phyloP scores from a whole-genome alignment of 2,329 filamentous ascomycete species.

The Parastagonospora avenae region DNA sequence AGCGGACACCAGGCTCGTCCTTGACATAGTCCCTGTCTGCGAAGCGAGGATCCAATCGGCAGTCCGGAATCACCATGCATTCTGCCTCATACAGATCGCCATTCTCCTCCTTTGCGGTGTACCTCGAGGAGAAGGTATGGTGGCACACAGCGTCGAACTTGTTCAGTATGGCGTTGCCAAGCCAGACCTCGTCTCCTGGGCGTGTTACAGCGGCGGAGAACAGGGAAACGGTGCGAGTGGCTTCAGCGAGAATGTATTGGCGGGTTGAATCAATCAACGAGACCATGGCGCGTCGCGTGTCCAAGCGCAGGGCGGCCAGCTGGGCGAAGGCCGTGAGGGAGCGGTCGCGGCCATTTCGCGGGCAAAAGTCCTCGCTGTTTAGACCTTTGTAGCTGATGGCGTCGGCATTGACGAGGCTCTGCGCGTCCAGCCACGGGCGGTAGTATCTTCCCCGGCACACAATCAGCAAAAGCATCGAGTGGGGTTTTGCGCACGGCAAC shows the following conservation, averaged over 20 bases:
- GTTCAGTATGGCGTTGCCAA: conserved; percentile 38
- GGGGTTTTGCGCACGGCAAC: neutral
- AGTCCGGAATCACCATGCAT: conserved; percentile 35
- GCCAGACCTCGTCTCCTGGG: conserved; percentile 35
- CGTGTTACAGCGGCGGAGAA: conserved; percentile 27
- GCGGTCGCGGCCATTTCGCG: conserved; percentile 32
- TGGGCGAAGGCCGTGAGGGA: conserved; percentile 45
- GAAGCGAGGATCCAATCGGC: conserved; percentile 29
- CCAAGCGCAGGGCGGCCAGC: conserved; percentile 40
- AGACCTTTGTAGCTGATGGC: conserved; percentile 31
- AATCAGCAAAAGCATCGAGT: conserved; percentile 4
- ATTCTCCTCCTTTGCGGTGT: conserved; percentile 23
- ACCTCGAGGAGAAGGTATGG: conserved; percentile 33
- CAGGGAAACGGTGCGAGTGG: conserved; percentile 43
- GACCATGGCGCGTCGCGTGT: conserved; percentile 42
- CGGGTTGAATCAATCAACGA: conserved; percentile 45
- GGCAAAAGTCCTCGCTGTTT: conserved; percentile 27
- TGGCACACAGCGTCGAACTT: conserved; percentile 36
- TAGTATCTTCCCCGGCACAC: conserved; percentile 31
- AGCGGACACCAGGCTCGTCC: conserved; percentile 34
- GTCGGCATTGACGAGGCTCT: conserved; percentile 35
- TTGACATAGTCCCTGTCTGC: conserved; percentile 31
- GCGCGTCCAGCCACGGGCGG: conserved; percentile 44
- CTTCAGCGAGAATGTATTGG: conserved; percentile 48
- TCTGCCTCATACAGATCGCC: conserved; percentile 23